Evolutionary conservation across 345 rosid species (phyloP).

Genomic region (Pistacia integerrima): DNA sequence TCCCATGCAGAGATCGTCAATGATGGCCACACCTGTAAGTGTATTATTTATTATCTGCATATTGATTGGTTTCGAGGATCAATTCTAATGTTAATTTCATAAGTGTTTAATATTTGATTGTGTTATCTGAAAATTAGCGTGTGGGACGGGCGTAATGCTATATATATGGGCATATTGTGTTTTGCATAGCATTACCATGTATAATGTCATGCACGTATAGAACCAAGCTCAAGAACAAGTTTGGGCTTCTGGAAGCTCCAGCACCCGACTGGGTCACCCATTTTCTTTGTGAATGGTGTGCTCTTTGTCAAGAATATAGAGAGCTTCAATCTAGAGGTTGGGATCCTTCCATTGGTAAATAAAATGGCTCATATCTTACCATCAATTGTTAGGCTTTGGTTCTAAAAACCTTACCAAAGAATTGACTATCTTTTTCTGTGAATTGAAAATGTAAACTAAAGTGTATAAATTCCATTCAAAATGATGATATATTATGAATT

Average conservation of each 20-base stretch:
- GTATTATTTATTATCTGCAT: neutral
- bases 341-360: constrained; percentile 36
- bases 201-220: constrained; percentile 64
- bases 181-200: constrained; percentile 46
- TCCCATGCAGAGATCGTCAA: constrained; percentile 67
- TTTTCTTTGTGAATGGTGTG: constrained; percentile 61
- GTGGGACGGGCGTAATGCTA: constrained; percentile 48
- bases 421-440: too few species aligned
- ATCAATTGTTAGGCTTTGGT: too few species aligned
- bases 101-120: too few species aligned
- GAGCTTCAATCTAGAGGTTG: constrained; percentile 67
- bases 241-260: constrained; percentile 60
- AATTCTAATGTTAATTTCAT: too few species aligned
- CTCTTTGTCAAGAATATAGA: constrained; percentile 77
- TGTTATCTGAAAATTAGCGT: constrained; percentile 30
- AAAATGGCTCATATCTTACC: too few species aligned
- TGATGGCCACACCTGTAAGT: constrained; percentile 51
- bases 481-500: too few species aligned
- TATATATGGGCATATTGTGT: constrained; percentile 49
- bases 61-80: neutral
- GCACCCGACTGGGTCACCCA: constrained; percentile 70
- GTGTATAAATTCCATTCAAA: too few species aligned
- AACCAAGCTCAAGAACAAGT: constrained; percentile 58
- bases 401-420: too few species aligned
- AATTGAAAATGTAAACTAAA: too few species aligned